phyloP scores from a whole-genome alignment of 495 filamentous ascomycete genomes.

The Hypoxylon fuscum region DNA sequence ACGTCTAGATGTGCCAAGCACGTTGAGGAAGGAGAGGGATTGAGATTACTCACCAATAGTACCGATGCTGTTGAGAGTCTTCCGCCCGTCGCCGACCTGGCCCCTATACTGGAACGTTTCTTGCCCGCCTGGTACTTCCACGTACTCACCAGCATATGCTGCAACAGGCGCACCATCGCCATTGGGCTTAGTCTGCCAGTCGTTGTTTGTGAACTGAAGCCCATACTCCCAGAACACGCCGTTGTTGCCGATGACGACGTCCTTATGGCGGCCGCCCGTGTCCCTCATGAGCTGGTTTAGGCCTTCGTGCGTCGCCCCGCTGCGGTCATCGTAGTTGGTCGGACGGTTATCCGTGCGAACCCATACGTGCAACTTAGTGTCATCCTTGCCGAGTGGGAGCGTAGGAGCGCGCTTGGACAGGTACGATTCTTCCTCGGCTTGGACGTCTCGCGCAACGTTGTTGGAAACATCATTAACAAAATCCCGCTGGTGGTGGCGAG shows the following conservation, averaged over 20 bases:
- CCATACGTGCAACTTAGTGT: not conserved
- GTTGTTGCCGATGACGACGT: not conserved
- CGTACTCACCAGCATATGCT: not conserved
- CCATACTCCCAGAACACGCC: not conserved
- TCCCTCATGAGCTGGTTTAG: not conserved
- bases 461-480: not conserved
- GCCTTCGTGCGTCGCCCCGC: not conserved
- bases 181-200: constrained; percentile 1
- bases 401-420: not conserved
- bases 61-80: not conserved
- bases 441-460: not conserved
- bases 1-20: not conserved
- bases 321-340: not conserved
- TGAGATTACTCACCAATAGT: not conserved
- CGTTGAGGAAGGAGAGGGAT: not conserved
- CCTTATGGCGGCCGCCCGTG: not conserved
- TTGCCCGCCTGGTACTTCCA: not conserved
- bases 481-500: not conserved
- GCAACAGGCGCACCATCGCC: not conserved
- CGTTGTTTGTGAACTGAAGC: not conserved
- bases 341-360: not conserved
- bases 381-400: not conserved
- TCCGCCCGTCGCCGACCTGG: constrained; percentile 1
- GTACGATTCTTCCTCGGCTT: not conserved
- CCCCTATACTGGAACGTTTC: not conserved